Conservation (phyloP, 1,139 yeast species). For the Williopsis jadinii region DNA sequence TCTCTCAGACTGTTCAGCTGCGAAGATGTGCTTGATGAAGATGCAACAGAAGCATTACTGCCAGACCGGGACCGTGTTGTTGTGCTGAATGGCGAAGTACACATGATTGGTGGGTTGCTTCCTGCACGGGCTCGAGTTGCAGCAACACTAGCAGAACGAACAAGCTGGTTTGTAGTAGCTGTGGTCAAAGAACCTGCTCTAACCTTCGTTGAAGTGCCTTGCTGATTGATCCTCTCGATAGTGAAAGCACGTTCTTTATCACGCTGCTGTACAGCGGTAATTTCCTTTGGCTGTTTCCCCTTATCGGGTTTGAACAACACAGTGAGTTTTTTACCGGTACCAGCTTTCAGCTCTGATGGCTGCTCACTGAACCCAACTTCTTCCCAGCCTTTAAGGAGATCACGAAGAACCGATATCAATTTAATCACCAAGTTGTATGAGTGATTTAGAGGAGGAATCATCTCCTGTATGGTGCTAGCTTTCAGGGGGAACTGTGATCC, state of each 20-base stretch:
- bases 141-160: no score
- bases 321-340: constrained; percentile 18
- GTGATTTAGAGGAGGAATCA: constrained; percentile 24
- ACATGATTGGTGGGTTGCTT: no score
- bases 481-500: constrained; percentile 33
- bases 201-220: constrained; percentile 8
- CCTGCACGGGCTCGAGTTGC: no score
- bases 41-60: constrained; percentile 14
- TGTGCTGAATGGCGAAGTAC: no score
- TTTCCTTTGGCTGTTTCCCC: constrained; percentile 22
- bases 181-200: constrained; percentile 9
- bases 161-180: neutral
- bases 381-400: constrained; percentile 26
- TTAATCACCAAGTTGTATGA: constrained; percentile 20
- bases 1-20: constrained; percentile 11
- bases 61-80: constrained; percentile 14
- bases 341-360: constrained; percentile 7
- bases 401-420: constrained; percentile 17
- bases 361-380: constrained; percentile 10
- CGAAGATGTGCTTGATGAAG: constrained; percentile 16
- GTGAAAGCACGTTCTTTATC: constrained; percentile 19
- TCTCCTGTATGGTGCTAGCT: constrained; percentile 34
- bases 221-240: no score
- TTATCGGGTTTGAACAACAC: constrained; percentile 24
- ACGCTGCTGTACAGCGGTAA: constrained; percentile 23